A percentile compares a stretch with the other conserved stretches of the same genome.
Evolutionary conservation across 345 rosid genomes (phyloP).

Genomic region (Euphorbia peplus): DNA sequence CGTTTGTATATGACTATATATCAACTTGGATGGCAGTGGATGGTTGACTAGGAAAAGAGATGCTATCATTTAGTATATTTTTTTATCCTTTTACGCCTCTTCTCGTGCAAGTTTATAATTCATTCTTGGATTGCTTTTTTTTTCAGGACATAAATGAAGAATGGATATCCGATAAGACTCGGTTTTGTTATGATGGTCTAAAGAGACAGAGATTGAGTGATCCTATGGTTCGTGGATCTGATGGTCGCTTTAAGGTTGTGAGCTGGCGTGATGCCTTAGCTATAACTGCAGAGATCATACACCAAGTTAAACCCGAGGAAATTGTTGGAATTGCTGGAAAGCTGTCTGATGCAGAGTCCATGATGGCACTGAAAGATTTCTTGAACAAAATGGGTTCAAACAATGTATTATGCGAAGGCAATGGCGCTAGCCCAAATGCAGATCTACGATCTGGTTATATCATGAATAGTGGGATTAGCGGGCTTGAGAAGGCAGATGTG

Average conservation of each 20-base stretch:
- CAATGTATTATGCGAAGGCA: slow-evolving; percentile 94
- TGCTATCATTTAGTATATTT: neutral
- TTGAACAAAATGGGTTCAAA: slow-evolving; percentile 92
- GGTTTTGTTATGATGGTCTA: slow-evolving; percentile 92
- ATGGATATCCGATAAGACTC: slow-evolving; percentile 99
- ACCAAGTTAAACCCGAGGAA: slow-evolving; percentile 77
- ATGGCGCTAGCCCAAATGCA: slow-evolving; percentile 66
- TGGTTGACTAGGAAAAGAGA: neutral
- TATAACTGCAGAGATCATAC: slow-evolving; percentile 77
- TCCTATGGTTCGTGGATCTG: slow-evolving; percentile 92
- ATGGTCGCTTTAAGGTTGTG: slow-evolving; percentile 85
- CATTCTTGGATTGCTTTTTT: slow-evolving; percentile 15
- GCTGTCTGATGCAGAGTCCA: slow-evolving; percentile 96
- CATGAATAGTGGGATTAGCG: slow-evolving; percentile 82
- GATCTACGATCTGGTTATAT: slow-evolving; percentile 89
- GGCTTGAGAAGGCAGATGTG: slow-evolving; percentile 89
- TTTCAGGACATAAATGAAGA: slow-evolving; percentile 97
- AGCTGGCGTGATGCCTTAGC: slow-evolving; percentile 97
- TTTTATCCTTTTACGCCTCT: slow-evolving; percentile 5
- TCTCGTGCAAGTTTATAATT: slow-evolving; percentile 4
- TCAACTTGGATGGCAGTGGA: slow-evolving; percentile 5
- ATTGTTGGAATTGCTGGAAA: slow-evolving; percentile 88
- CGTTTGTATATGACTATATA: neutral
- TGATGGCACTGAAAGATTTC: slow-evolving; percentile 96
- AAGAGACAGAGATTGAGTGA: slow-evolving; percentile 99